phyloP scores from a whole-genome alignment of 345 rosid species.

The Pistacia vera region DNA sequence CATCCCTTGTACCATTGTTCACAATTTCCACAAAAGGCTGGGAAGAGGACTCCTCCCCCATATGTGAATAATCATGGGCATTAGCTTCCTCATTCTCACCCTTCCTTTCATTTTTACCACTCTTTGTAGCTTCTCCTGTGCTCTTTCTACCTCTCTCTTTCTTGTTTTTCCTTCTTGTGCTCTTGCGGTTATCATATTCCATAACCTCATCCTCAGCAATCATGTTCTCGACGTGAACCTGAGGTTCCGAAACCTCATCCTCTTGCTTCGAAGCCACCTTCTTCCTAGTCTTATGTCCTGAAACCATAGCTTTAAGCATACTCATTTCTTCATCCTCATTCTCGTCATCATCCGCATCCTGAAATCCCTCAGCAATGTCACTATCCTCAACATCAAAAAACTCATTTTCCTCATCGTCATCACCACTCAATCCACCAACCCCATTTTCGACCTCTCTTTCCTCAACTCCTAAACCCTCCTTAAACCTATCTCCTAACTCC shows the following conservation, averaged over 20 bases:
- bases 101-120: constrained; percentile 29
- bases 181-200: constrained; percentile 49
- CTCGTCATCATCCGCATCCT: constrained; percentile 24
- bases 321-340: constrained; percentile 46
- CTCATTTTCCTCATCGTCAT: constrained; percentile 27
- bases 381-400: constrained; percentile 23
- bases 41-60: constrained; percentile 34
- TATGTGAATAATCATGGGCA: constrained; percentile 26
- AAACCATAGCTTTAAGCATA: constrained; percentile 74
- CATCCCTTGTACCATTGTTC: constrained; percentile 30
- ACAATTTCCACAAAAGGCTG: constrained; percentile 25
- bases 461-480: constrained; percentile 37
- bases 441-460: constrained; percentile 26
- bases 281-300: constrained; percentile 49
- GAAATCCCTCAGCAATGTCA: constrained; percentile 32
- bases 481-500: constrained; percentile 50
- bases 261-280: constrained; percentile 33
- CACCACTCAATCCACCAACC: constrained; percentile 8
- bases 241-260: constrained; percentile 23
- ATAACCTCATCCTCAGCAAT: constrained; percentile 40
- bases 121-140: constrained; percentile 31
- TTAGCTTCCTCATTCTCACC: constrained; percentile 29
- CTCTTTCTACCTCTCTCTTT: constrained; percentile 48
- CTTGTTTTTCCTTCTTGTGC: constrained; percentile 51
- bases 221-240: constrained; percentile 39